Conservation (phyloP, 2,329 filamentous ascomycete genomes). For the Phialemonium atrogriseum region DNA sequence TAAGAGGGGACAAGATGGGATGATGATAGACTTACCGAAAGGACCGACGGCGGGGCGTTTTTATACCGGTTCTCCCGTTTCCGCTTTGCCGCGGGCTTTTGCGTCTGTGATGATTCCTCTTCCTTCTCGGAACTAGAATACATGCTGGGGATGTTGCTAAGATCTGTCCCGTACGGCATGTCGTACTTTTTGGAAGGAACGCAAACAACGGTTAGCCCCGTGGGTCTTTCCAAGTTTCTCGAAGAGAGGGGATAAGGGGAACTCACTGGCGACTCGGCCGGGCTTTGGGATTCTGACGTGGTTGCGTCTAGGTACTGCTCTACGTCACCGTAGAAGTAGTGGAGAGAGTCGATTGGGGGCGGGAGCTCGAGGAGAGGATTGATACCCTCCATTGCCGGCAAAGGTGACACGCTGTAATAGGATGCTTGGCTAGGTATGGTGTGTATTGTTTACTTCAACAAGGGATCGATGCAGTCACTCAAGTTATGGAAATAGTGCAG, state of each 20-base stretch:
- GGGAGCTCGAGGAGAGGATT: conserved; percentile 20
- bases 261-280: conserved; percentile 27
- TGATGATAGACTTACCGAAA: conserved; percentile 34
- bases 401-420: too few relatives aligned
- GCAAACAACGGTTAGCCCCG: conserved; percentile 5
- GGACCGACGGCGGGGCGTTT: conserved; percentile 40
- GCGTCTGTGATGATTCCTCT: conserved; percentile 12
- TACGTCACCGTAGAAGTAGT: conserved; percentile 25
- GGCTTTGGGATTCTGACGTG: conserved; percentile 27
- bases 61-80: conserved; percentile 45
- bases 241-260: neutral
- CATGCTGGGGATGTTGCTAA: conserved; percentile 15
- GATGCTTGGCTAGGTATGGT: too few relatives aligned
- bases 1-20: too few relatives aligned
- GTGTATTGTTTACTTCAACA: too few relatives aligned
- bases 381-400: conserved; percentile 21
- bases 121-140: conserved; percentile 25
- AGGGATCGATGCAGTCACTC: too few relatives aligned
- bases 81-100: conserved; percentile 33
- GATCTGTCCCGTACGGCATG: conserved; percentile 18
- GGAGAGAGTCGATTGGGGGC: conserved; percentile 23
- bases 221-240: neutral
- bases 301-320: conserved; percentile 26
- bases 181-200: conserved; percentile 20
- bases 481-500: too few relatives aligned